These are phyloP conservation scores for Ophiocordyceps camponoti-leonardi DNA, from an alignment of 2,329 filamentous ascomycete genomes.

Conservation along the genomic window DNA sequence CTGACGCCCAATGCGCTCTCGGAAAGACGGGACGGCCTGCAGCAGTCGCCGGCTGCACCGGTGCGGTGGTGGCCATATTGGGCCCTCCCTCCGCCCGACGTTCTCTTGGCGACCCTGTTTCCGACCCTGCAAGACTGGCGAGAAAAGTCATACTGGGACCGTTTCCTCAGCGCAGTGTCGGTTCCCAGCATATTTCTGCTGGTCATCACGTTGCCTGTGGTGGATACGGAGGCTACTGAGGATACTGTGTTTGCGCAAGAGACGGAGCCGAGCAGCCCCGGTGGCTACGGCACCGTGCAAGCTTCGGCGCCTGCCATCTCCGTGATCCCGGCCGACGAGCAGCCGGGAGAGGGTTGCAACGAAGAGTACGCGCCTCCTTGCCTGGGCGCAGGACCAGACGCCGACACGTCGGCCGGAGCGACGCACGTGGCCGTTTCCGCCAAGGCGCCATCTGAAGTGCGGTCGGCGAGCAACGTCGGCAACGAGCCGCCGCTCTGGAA, in stretches of 20 bases:
- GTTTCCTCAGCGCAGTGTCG: slow-evolving; percentile 62
- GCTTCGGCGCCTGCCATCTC: slow-evolving; percentile 18
- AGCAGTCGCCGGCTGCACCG: slow-evolving; percentile 21
- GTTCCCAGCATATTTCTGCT: slow-evolving; percentile 83
- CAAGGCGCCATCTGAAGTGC: slow-evolving; percentile 16
- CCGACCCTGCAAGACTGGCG: slow-evolving; percentile 73
- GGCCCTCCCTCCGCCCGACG: slow-evolving; percentile 52
- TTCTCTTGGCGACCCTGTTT: slow-evolving; percentile 60
- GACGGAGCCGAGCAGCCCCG: slow-evolving; percentile 12
- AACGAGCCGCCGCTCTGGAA: slow-evolving; percentile 53
- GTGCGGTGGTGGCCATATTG: slow-evolving; percentile 70
- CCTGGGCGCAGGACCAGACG: slow-evolving; percentile 2
- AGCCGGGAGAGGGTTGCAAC: slow-evolving; percentile 39
- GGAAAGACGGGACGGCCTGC: slow-evolving; percentile 7
- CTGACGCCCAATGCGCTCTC: slow-evolving; percentile 22
- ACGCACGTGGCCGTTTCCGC: slow-evolving; percentile 1
- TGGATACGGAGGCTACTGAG: slow-evolving; percentile 51
- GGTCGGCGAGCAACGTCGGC: slow-evolving; percentile 14
- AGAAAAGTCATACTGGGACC: slow-evolving; percentile 72
- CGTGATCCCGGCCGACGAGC: slow-evolving; percentile 15
- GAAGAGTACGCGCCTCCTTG: slow-evolving; percentile 34
- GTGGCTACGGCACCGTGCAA: slow-evolving; percentile 10
- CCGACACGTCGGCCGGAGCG: slow-evolving; percentile 5
- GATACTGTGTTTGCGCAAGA: slow-evolving; percentile 10
- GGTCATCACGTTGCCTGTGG: slow-evolving; percentile 79